A percentile compares a stretch with the other conserved stretches of the same genome.
phyloP scores from a whole-genome alignment of 1,284 basidiomycete species.

The Lentinula novae-zelandiae region DNA sequence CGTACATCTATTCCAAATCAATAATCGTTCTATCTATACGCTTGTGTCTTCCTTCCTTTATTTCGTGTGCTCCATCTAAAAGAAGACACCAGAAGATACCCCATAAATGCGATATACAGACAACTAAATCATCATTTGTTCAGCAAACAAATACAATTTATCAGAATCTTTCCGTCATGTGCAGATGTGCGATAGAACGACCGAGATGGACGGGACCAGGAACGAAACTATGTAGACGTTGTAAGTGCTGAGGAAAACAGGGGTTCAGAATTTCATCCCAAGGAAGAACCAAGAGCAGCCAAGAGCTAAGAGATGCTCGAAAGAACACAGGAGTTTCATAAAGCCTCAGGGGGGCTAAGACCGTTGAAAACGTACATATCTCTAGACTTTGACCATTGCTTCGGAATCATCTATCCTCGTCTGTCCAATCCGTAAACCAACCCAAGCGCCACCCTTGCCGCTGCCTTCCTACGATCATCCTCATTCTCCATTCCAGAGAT shows the following conservation, averaged over 20 bases:
- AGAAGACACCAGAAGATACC: too few species aligned
- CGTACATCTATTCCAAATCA: neutral
- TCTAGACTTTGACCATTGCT: neutral
- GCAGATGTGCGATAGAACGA: neutral
- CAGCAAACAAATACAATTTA: neutral
- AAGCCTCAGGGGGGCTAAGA: neutral
- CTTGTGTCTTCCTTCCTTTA: neutral
- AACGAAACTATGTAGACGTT: neutral
- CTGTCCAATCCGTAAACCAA: slow-evolving; percentile 64
- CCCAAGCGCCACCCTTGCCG: slow-evolving; percentile 69
- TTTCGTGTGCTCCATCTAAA: neutral
- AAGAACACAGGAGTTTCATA: neutral
- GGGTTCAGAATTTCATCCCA: neutral
- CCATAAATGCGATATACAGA: neutral
- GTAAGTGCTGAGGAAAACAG: neutral
- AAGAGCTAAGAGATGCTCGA: neutral
- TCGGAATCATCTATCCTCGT: neutral
- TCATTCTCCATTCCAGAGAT: slow-evolving; percentile 65
- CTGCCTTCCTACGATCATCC: slow-evolving; percentile 58
- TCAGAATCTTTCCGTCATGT: neutral
- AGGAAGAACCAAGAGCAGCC: neutral
- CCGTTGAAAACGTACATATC: neutral
- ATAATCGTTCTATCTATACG: neutral
- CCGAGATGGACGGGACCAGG: neutral
- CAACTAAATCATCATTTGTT: neutral